Conservation (phyloP, 768 basidiomycete species). For the Crassisporium funariophilum region DNA sequence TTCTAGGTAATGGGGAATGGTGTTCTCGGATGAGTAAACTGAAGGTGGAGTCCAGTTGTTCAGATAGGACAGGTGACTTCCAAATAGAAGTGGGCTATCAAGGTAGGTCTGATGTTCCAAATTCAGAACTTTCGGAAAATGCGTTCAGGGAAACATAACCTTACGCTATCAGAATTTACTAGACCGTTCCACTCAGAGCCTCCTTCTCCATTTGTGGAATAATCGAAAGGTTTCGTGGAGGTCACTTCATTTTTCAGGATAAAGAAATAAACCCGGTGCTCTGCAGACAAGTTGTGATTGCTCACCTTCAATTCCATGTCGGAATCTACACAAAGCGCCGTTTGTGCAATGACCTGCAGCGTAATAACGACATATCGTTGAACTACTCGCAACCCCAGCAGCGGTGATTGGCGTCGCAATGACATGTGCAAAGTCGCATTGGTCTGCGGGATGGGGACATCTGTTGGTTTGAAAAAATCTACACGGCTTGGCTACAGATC, state of each 20-base stretch:
- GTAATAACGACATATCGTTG: conserved; percentile 35
- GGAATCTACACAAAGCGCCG: conserved; percentile 39
- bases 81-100: conserved; percentile 12
- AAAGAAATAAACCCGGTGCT: too few relatives aligned
- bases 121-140: conserved; percentile 1
- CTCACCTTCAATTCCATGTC: conserved; percentile 32
- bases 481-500: conserved; percentile 47
- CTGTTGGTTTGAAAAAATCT: conserved; percentile 45
- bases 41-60: conserved; percentile 20
- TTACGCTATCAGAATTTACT: conserved; percentile 17
- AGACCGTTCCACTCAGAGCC: conserved; percentile 19
- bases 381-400: conserved; percentile 10
- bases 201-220: conserved; percentile 1
- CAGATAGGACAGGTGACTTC: too few relatives aligned
- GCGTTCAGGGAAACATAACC: conserved; percentile 1
- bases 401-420: conserved; percentile 27
- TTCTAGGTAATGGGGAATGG: conserved; percentile 8
- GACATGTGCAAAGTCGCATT: conserved; percentile 51
- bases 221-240: conserved; percentile 1
- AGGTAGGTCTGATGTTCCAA: conserved; percentile 10
- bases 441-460: conserved; percentile 46
- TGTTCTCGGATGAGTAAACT: conserved; percentile 13
- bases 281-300: too few relatives aligned
- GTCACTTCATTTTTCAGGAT: too few relatives aligned
- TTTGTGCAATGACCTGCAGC: conserved; percentile 38